Evolutionary conservation across 2,329 filamentous ascomycete genomes (phyloP), one percentile per base, ranked within the genome.

Genomic region (Alternaria incomplexa): DNA sequence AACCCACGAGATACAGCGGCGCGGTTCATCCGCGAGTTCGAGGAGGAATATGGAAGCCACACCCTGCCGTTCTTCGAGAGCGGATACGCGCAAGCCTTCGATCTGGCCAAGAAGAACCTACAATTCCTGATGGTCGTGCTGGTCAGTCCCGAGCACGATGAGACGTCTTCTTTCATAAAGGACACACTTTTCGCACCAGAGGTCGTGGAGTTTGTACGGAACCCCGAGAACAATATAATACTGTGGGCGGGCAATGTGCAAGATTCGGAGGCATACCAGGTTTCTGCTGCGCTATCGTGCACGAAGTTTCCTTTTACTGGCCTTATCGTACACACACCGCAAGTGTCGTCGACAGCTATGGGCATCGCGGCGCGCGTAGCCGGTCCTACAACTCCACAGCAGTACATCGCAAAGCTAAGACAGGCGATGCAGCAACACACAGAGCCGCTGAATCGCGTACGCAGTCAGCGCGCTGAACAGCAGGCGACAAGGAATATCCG

Each of bases 231-330:
- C 79, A 91, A 95, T 75, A 87, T 97, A 28, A 84, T 98, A 36
- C 81, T 99, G 3, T 99, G 96, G 96, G 93, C 91, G 44, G 96
- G 96, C 50, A 97, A 93, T 70, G 91, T 98, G 1, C 88, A 93
- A 66, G 96, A 99, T 77, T 91, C 93, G 4, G 96, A 99, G 81
- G 93, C 95, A 6, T 98, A 96, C 79, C 93, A 97, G 78, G 93
- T 97, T 44, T 89, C 93, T n/a, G 87, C 88, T 12, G 93, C 94
- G 48, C 88, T 98, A 66, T 90, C 90, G 70, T 96, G 92, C 79
- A 97, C 93, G 62, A 97, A 96, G 77, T 97, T 96, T 73, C 96
- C 96, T 10, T 98, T 97, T 77, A 90, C 91, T 0, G 93, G 91
- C 13, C 81, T 97, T 4, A 90, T 97, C 26, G 94, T 93, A 61